Base-by-base conservation (phyloP, 495 filamentous ascomycete genomes). In the Aspergillus incahuasiensis region DNA sequence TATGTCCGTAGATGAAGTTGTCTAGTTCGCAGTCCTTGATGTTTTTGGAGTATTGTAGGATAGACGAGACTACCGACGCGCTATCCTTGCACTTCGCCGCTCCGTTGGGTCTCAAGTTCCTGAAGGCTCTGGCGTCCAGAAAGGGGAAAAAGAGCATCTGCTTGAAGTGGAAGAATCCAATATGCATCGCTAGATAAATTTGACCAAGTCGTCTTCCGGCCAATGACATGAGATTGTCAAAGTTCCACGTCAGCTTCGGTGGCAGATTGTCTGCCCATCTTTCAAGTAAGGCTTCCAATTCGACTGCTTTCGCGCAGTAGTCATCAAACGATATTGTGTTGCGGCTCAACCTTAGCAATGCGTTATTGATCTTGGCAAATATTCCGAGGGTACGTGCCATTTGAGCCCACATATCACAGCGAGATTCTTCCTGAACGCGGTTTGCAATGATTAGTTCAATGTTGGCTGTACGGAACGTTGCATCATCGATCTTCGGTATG, bases 101-200 rank as follows among this genome's bases (percentile, higher is more conserved):
- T 48, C 21, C 6, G 45, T 32, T 41, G 43, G 13, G 22, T 48
- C 22, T 49, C 28, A 13, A 19, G 30, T 18, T 34, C 24, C 18
- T 30, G 15, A 38, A 34, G 5, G 47, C 45, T 18, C 58, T 49
- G 1, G 55, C 48, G 19, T 61, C 48, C 1, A 67, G 47, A 24
- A 67, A 67, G 5, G 64, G 64, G 39, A 67, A 67, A 21, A 61
- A 58, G 24, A 67, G 57, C 61, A 67, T 67, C 41, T 67, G 64
- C 13, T 55, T 54, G 21, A 66, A 63, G 35, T 63, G 64, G 32
- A 60, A 54, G 48, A 57, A 63, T 0, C 61, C 64, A 48, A 66
- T 60, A 48, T 66, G 64, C 64, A 66, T 66, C 3, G 61, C 47
- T 18, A 66, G 28, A 42, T 62, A 66, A 0, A 59, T 63, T 48